A percentile compares a stretch with the other conserved stretches of the same genome.
phyloP scores from a whole-genome alignment of 345 rosid genomes.

The Stellera chamaejasme region DNA sequence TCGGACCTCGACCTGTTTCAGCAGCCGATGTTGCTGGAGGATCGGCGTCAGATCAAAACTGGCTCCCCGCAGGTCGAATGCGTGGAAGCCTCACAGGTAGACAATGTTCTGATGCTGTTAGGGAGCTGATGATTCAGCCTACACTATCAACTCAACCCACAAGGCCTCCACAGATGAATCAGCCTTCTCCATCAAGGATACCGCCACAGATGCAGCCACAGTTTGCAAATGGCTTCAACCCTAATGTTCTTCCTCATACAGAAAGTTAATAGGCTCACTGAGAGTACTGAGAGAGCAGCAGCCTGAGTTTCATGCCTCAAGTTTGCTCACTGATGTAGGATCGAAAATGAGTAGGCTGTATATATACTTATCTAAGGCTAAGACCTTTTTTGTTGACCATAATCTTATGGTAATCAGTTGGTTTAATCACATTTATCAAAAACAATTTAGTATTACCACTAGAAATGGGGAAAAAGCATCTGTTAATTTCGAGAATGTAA shows the following conservation, averaged over 20 bases:
- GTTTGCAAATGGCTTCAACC: constrained; percentile 14
- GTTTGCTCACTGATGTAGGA: too few relatives aligned
- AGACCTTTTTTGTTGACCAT: too few relatives aligned
- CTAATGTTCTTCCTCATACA: constrained; percentile 10
- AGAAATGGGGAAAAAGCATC: too few relatives aligned
- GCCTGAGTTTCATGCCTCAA: too few relatives aligned
- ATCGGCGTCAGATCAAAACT: constrained; percentile 29
- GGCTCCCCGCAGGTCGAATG: constrained; percentile 79
- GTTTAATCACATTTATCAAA: too few relatives aligned
- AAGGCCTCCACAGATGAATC: constrained; percentile 16
- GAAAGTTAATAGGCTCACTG: constrained; percentile 12
- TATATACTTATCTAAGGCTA: too few relatives aligned
- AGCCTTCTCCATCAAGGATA: constrained; percentile 17
- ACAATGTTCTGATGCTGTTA: constrained; percentile 33
- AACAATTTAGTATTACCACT: too few relatives aligned
- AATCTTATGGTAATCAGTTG: too few relatives aligned
- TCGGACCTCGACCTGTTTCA: constrained; percentile 23
- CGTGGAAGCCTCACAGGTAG: constrained; percentile 69
- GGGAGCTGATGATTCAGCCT: constrained; percentile 56
- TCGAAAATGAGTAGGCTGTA: too few relatives aligned
- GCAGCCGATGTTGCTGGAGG: constrained; percentile 26
- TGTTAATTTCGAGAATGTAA: too few relatives aligned
- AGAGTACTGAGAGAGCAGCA: constrained; percentile 6
- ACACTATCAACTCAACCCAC: constrained; percentile 40
- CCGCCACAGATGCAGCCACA: constrained; percentile 24